phyloP scores from a whole-genome alignment of 2,329 filamentous ascomycete species.

The Talaromyces amestolkiae region DNA sequence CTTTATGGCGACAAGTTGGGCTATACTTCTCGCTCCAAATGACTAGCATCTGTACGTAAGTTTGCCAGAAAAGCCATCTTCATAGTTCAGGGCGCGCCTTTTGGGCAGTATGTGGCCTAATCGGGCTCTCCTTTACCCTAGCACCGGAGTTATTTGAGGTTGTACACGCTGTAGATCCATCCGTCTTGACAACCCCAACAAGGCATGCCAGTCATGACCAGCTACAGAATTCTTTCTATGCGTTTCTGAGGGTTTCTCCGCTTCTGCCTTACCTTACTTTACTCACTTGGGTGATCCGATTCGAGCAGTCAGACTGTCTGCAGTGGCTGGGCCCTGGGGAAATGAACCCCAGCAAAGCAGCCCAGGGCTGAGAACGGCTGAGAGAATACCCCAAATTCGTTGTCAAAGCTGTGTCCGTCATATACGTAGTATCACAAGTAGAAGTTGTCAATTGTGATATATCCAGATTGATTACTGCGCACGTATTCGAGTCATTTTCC shows the following conservation, averaged over 20 bases:
- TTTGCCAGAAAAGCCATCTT: not conserved
- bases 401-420: too few relatives aligned
- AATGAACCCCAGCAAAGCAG: not conserved
- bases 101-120: not conserved
- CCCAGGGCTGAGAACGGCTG: not conserved
- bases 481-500: too few relatives aligned
- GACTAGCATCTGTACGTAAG: not conserved
- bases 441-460: too few relatives aligned
- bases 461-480: too few relatives aligned
- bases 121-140: not conserved
- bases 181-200: not conserved
- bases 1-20: not conserved
- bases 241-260: not conserved
- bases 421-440: too few relatives aligned
- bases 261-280: not conserved
- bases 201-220: not conserved
- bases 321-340: too few relatives aligned
- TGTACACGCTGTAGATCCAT: conserved; percentile 9
- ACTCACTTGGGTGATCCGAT: not conserved
- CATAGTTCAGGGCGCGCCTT: not conserved
- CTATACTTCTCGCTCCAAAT: not conserved
- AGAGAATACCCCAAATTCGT: not conserved
- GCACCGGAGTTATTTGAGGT: not conserved
- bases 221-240: not conserved
- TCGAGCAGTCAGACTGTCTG: not conserved